Evolutionary conservation across 805 yeast species (phyloP).

Genomic region (Candida michaelii): DNA sequence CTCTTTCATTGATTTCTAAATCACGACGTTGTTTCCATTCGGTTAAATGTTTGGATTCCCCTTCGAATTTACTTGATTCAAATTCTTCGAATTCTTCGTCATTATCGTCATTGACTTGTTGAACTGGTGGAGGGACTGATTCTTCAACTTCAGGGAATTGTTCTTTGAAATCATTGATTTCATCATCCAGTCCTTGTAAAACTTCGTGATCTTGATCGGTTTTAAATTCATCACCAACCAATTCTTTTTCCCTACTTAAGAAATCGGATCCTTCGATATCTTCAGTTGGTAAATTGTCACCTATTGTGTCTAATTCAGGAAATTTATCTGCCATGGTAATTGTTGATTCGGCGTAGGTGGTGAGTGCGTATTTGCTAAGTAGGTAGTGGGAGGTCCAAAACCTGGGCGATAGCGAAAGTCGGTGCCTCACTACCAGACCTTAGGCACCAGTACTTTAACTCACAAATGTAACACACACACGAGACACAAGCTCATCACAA

Average conservation of each 20-base stretch:
- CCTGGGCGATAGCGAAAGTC: too few relatives aligned
- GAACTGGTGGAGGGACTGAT: constrained; percentile 16
- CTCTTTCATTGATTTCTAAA: constrained; percentile 77
- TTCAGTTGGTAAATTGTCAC: constrained; percentile 26
- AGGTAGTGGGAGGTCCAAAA: not conserved
- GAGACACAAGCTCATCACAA: too few relatives aligned
- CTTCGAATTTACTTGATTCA: constrained; percentile 20
- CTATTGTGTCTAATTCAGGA: constrained; percentile 61
- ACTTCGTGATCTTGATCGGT: constrained; percentile 60
- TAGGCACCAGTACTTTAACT: too few relatives aligned
- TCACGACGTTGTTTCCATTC: constrained; percentile 85
- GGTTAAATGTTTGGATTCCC: constrained; percentile 50
- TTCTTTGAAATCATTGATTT: constrained; percentile 59
- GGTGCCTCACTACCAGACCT: not conserved
- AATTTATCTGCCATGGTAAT: constrained; percentile 66
- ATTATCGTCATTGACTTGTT: constrained; percentile 26
- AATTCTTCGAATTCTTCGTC: constrained; percentile 45
- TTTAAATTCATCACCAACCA: constrained; percentile 69
- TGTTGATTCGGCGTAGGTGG: constrained; percentile 6
- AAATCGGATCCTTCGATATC: constrained; percentile 51
- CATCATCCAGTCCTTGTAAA: constrained; percentile 41
- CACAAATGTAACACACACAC: too few relatives aligned
- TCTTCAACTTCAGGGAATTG: constrained; percentile 62
- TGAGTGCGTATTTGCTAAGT: constrained; percentile 3
- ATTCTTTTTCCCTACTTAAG: constrained; percentile 64